Base-by-base conservation (phyloP, 1,284 basidiomycete genomes). In the Sporisorium scitamineum region DNA sequence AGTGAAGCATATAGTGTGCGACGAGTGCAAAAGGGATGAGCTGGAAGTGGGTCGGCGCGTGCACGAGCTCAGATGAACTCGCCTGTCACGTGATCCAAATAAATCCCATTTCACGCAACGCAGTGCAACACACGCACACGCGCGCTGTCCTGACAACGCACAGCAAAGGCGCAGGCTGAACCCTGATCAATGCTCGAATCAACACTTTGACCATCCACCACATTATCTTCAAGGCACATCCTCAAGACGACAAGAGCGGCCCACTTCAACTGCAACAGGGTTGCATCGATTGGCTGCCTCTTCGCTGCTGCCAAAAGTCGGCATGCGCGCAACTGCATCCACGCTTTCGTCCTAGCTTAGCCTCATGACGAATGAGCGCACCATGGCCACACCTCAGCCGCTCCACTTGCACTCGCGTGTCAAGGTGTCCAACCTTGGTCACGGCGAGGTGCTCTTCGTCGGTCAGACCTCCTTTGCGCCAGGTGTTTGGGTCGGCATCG, bases 401-500 rank as follows among this genome's bases (percentile, higher is more conserved):
- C 44, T 84, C 10, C 61, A 59, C 44, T 68, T 84, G 13, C 81
- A 83, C 50, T 64, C 72, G 34, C 79, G 82, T 13, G 81, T 80
- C 52, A 67, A 57, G 8, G 70, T 84, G 18, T 66, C 71, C 61
- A 80, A 79, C n/a, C 70, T 84, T 2, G 95, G 94, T 14, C 89
- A 90, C 54, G 97, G 97, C 10, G 88, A 91, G 57, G 92, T 98
- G 32, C 90, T 94, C 52, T 99, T 95, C 88, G 90, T 89, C 47
- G 97, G 97, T 0, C 84, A 90, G 54, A 89, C 97, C 0, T 89
- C 89, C 4, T 99, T 99, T 85, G 90, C 94, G 16, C 85, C 90
- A 2, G 97, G 97, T 0, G 92, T 92, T 87, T 99, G 97, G 97
- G 90, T 97, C 66, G 97, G 97, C 16, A 90, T 99, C 64, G 94